Base-by-base conservation (phyloP, 495 filamentous ascomycete genomes). In the Clohesyomyces aquaticus region DNA sequence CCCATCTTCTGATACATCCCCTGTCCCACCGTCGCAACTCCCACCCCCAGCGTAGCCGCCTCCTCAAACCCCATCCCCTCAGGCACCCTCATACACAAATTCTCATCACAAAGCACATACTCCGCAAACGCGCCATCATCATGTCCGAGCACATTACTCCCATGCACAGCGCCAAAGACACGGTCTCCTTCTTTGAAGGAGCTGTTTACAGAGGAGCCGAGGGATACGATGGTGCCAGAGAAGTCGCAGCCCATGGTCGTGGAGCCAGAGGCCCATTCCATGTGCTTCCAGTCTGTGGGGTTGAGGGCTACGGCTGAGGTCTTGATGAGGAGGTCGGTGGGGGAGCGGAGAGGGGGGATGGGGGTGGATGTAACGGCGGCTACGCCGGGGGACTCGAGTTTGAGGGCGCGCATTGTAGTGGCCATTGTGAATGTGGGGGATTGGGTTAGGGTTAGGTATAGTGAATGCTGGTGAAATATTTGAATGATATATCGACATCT, bases 211-310 rank as follows among this genome's bases (percentile, higher is more conserved):
- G 68, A 71, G n/a, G 75, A 71, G 16, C 85, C 84, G 48, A 87
- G 76, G 41, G 75, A 76, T 51, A 81, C 80, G 50, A 88, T 78
- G 1, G 76, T 61, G 48, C 85, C 85, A 2, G 81, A 67, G 69
- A 77, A 84, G 74, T 87, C 84, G 59, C 81, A 80, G 59, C 85
- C 85, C 8, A 80, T 71, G 6, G 81, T 76, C 18, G 70, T 54
- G 14, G 75, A 76, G 23, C 18, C 38, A 38, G 51, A 19, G 51
- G 25, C n/a, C 58, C 56, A 43, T 71, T 77, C 78, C n/a, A 85
- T 75, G 49, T 81, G 78, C 70, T 87, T 87, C 78, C 81, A 85
- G 77, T 83, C 83, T 0, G 80, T 82, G 11, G 83, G 83, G 56
- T 86, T 86, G 52, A 85, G 66, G 9, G 79, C 83, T 16, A 85